Evolutionary conservation across 2,329 filamentous ascomycete genomes (phyloP).

Genomic region (Bipolaris zeicola): DNA sequence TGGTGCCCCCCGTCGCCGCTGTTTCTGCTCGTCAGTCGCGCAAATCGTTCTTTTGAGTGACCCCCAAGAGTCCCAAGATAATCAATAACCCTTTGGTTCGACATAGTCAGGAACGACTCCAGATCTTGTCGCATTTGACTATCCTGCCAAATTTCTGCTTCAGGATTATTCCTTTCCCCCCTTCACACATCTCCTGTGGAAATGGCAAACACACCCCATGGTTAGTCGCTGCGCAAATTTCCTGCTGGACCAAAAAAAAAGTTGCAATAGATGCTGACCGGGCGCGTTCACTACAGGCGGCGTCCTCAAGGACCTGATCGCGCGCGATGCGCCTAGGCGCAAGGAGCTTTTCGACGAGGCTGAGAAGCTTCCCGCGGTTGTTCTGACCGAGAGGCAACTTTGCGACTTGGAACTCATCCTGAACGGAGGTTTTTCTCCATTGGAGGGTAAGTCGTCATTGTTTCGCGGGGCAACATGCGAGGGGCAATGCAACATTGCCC

Average conservation of each 20-base stretch:
- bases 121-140: slow-evolving; percentile 5
- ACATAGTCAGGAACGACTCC: slow-evolving; percentile 2
- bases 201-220: slow-evolving; percentile 60
- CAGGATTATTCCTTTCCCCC: not conserved
- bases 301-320: slow-evolving; percentile 95
- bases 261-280: slow-evolving; percentile 23
- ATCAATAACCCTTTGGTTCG: not conserved
- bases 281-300: slow-evolving; percentile 63
- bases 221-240: slow-evolving; percentile 38
- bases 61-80: not conserved
- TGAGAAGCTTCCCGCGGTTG: slow-evolving; percentile 81
- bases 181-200: slow-evolving; percentile 4
- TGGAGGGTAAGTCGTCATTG: slow-evolving; percentile 74
- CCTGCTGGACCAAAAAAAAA: not conserved
- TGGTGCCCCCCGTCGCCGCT: slow-evolving; percentile 5
- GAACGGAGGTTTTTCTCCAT: slow-evolving; percentile 95
- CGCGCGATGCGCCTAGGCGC: slow-evolving; percentile 85
- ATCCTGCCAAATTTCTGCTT: not conserved
- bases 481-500: slow-evolving; percentile 21
- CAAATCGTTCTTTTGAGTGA: slow-evolving; percentile 10
- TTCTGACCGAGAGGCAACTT: slow-evolving; percentile 89
- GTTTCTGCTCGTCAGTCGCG: slow-evolving; percentile 9
- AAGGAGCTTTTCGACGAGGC: slow-evolving; percentile 81
- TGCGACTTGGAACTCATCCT: slow-evolving; percentile 98
- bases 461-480: slow-evolving; percentile 9